Evolutionary conservation across 2,329 filamentous ascomycete genomes (phyloP), one percentile per base, ranked within the genome.

Genomic region (Colletotrichum godetiae): DNA sequence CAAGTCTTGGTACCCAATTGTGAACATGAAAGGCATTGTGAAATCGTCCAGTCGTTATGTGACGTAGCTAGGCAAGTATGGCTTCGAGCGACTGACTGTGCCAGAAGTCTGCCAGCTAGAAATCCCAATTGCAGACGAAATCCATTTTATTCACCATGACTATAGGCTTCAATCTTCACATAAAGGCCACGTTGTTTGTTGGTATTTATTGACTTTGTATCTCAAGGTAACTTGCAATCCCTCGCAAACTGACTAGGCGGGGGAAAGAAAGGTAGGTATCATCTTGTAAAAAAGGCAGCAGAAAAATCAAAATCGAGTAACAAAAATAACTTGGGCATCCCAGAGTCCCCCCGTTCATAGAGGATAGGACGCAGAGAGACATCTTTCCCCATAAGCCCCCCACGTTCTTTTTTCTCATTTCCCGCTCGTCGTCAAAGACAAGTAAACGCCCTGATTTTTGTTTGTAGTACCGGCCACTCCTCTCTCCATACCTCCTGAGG

Each of bases 231-330:
- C 49, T 73, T 58, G 56, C 46, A 57, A 56, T 64, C 37, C 70
- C 59, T 64, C 46, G 31, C 67, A 57, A 52, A 19, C 22, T 70
- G 68, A 27, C 46, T 61, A 29, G n/a, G 22, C 46, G 31, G 10
- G 27, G 35, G 59, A 27, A 57, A 13, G 53, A 58, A 49, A 49
- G 19, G 56, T 56, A 72, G 72, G 72, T 74, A 74, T 72, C 69
- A 75, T 76, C 68, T 67, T 61, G 37, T 42, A 42, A 42, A 64
- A 63, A 70, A 59, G 42, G 61, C 60, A 29, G 73, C 69, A 64
- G 3, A 35, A 53, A 49, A 57, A 27, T 2, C 15, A 62, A 61
- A 55, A 67, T 56, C 24, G 59, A 53, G 37, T 62, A 15, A 33
- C 56, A 65, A 59, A 55, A 66, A 74, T 31, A 68, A 57, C 29